Evolutionary conservation across 495 filamentous ascomycete genomes (phyloP), one percentile per base, ranked within the genome.

Genomic region (Aspergillus leporis): DNA sequence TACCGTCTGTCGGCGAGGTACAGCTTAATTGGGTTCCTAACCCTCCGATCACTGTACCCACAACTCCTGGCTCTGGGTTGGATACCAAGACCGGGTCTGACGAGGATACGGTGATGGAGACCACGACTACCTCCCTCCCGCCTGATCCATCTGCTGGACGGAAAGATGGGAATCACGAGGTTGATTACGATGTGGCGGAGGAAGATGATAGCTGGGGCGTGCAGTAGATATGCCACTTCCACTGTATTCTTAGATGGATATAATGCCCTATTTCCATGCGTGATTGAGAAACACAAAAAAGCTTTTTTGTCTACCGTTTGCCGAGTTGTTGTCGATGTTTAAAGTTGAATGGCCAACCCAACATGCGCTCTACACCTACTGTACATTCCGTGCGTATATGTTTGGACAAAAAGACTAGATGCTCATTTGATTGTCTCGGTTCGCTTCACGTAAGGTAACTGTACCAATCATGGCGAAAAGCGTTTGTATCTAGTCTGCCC

Each of bases 1-100:
- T 96, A 53, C 86, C 90, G 2, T 82, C 83, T 16, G 80, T 96
- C 23, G 92, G 90, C 43, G 87, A 89, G 58, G 78, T 96, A 23
- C 87, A 94, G 52, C 74, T 92, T 22, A 68, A 81, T 14, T 98
- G 94, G 94, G 79, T 88, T 40, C 69, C 81, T 50, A 80, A 78
- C 49, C 74, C 74, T 5, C 74, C 75, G 1, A 68, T 74, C 28
- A 18, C 67, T 10, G 16, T 64, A 0, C 25, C 69, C n/a, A 21
- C 62, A 2, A 40, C 53, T 4, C 22, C 60, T 4, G 43, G 40
- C 7, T 10, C 47, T 6, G 62, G 32, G 2, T 41, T 53, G 9
- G 68, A 72, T 38, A 23, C 49, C 48, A 72, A 70, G 54, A 66
- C 67, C 18, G 66, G 61, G 13, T 60, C 62, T 12, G 67, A 68